Conservation (phyloP, 2,329 filamentous ascomycete species). For the Rutstroemia sp. region DNA sequence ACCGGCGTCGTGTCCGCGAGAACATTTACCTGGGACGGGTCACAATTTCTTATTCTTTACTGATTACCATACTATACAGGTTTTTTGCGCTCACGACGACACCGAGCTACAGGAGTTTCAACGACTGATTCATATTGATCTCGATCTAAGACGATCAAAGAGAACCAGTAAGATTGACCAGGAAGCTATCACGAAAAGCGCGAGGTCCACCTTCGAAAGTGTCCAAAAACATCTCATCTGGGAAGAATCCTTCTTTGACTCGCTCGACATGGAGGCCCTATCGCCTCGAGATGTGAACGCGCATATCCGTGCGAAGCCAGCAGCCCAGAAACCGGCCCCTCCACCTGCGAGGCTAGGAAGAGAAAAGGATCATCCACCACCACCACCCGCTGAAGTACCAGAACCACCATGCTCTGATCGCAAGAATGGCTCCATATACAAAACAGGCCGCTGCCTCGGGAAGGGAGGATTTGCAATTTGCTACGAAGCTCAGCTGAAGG, state of each 20-base stretch:
- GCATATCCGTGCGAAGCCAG: slow-evolving; percentile 40
- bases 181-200: slow-evolving; percentile 16
- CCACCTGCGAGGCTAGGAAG: slow-evolving; percentile 37
- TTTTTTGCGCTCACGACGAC: slow-evolving; percentile 23
- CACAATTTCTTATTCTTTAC: slow-evolving; percentile 26
- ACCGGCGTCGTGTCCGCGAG: slow-evolving; percentile 15
- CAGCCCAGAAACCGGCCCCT: slow-evolving; percentile 40
- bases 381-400: slow-evolving; percentile 51
- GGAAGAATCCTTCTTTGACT: slow-evolving; percentile 31
- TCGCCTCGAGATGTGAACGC: slow-evolving; percentile 59
- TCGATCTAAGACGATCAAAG: slow-evolving; percentile 7
- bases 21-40: slow-evolving; percentile 5
- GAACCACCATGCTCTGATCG: slow-evolving; percentile 63
- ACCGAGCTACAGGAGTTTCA: slow-evolving; percentile 14
- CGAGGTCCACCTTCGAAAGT: slow-evolving; percentile 13
- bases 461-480: slow-evolving; percentile 81
- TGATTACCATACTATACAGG: slow-evolving; percentile 25
- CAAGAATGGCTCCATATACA: slow-evolving; percentile 63
- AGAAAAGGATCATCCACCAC: slow-evolving; percentile 60
- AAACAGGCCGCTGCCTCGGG: slow-evolving; percentile 65
- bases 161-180: slow-evolving; percentile 5
- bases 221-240: slow-evolving; percentile 16
- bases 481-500: slow-evolving; percentile 62
- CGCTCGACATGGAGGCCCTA: slow-evolving; percentile 53
- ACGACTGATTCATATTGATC: slow-evolving; percentile 6